Conservation (phyloP, 2,329 filamentous ascomycete genomes). For the Ophiocordyceps camponoti-saundersi region DNA sequence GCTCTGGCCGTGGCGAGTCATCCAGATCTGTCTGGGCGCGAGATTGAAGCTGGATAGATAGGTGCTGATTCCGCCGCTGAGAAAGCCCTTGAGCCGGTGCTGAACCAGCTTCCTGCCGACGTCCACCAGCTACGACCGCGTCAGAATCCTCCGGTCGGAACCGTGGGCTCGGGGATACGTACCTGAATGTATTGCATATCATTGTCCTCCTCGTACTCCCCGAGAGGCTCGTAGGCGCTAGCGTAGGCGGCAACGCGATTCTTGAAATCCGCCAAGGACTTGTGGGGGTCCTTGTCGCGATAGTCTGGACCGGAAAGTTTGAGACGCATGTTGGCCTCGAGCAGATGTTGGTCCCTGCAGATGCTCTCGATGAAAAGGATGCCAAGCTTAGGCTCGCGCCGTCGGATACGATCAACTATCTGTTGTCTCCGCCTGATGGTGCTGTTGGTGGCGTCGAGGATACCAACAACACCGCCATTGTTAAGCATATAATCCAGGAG, state of each 20-base stretch:
- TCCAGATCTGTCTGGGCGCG: slow-evolving; percentile 91
- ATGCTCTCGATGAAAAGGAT: slow-evolving; percentile 93
- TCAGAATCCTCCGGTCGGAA: slow-evolving; percentile 9
- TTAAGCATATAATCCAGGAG: slow-evolving; percentile 76
- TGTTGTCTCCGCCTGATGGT: slow-evolving; percentile 71
- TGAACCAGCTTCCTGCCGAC: slow-evolving; percentile 89
- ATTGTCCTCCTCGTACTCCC: slow-evolving; percentile 77
- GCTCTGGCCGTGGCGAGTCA: slow-evolving; percentile 88
- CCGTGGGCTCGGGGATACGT: slow-evolving; percentile 4
- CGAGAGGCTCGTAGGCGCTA: slow-evolving; percentile 81
- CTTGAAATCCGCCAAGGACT: slow-evolving; percentile 81
- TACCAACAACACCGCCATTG: slow-evolving; percentile 74
- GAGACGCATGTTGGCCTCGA: slow-evolving; percentile 93
- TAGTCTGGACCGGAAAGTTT: slow-evolving; percentile 96
- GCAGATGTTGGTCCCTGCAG: slow-evolving; percentile 65
- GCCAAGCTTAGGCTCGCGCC: slow-evolving; percentile 70
- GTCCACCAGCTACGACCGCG: slow-evolving; percentile 61
- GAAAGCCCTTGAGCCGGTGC: slow-evolving; percentile 78
- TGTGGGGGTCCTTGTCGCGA: slow-evolving; percentile 74
- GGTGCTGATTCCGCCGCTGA: slow-evolving; percentile 81
- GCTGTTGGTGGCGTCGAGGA: slow-evolving; percentile 94
- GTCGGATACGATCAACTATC: slow-evolving; percentile 68
- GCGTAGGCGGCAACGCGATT: slow-evolving; percentile 85
- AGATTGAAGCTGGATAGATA: slow-evolving; percentile 96
- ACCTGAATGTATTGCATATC: slow-evolving; percentile 85